phyloP scores from a whole-genome alignment of 495 filamentous ascomycete genomes.

The Aspergillus steynii region DNA sequence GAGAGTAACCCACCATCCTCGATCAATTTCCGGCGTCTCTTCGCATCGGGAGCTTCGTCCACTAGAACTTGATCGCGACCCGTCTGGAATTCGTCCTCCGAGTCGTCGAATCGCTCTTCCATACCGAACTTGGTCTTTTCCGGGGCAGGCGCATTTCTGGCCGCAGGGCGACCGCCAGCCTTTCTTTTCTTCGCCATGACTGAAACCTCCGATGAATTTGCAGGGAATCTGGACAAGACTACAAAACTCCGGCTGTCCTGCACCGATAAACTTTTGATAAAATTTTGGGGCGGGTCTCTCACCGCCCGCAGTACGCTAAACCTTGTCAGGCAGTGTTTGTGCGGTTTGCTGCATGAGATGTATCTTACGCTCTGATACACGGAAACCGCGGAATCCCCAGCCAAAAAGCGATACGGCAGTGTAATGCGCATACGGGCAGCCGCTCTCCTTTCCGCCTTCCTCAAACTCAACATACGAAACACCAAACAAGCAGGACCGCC shows the following conservation, averaged over 20 bases:
- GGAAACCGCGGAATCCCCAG: neutral
- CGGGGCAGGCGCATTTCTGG: conserved; percentile 44
- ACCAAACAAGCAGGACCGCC: neutral
- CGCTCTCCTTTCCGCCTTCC: neutral
- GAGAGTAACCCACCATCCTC: conserved; percentile 55
- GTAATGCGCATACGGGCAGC: neutral
- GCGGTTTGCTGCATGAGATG: conserved; percentile 5
- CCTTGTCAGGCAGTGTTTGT: conserved; percentile 24
- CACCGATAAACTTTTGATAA: conserved; percentile 27
- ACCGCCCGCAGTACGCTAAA: conserved; percentile 31
- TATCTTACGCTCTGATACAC: neutral
- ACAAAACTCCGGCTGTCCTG: neutral
- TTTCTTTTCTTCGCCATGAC: conserved; percentile 84
- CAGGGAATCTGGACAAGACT: neutral
- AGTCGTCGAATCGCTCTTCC: conserved; percentile 86
- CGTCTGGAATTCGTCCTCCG: conserved; percentile 87
- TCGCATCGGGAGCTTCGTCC: conserved; percentile 75
- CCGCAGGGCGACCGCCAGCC: conserved; percentile 53
- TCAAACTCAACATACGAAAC: neutral
- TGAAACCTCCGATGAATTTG: conserved; percentile 16
- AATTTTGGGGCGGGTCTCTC: conserved; percentile 33
- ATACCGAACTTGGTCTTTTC: conserved; percentile 47
- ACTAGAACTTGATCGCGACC: conserved; percentile 82
- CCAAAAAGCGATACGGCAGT: neutral
- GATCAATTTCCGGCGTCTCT: conserved; percentile 65